Evolutionary conservation across 129 eudicot genomes (phyloP), one percentile per base, ranked within the genome.

Genomic region (Flaveria linearis): DNA sequence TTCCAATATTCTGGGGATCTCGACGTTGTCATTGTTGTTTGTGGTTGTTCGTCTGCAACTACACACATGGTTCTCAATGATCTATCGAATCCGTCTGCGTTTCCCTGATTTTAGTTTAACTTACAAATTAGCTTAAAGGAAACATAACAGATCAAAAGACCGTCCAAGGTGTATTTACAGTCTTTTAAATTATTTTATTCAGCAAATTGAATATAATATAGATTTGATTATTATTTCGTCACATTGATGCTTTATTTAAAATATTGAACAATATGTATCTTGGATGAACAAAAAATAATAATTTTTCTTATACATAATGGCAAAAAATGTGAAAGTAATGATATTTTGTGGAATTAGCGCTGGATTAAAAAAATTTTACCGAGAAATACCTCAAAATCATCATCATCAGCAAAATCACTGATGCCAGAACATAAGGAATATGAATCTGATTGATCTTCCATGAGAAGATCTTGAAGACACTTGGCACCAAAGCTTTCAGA

Each of bases 361-460:
- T 58, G 11, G 39, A 11, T 60, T 0, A 63, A 65, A 30, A 43
- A 0, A 10, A 18, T 5, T 20, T 23, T 26, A 6, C 10, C 17
- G n/a, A 56, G 36, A 25, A 73, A 30, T 83, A 91, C 97, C 97
- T 83, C 78, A 7, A 77, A 63, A 62, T 79, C 79, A 46, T 88
- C 88, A 62, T 74, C 79, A 46, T 84, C 88, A 46, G 70, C 23
- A 36, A 79, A 78, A 56, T 76, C 76, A 72, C 77, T 73, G 28
- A 28, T 56, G 71, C 26, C 61, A 50, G 92, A 85, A 69, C 74
- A 65, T 20, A 69, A 39, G 17, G 89, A 86, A 45, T 85, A 65
- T 18, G 91, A 68, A 64, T 87, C 87, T n/a, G 97, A 88, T 28
- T 89, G 82, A 28, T 90, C 87, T 82, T 91, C 97, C 51, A 67